Evolutionary conservation across 2,329 filamentous ascomycete species (phyloP).

Genomic region (Trichoderma semiorbis): DNA sequence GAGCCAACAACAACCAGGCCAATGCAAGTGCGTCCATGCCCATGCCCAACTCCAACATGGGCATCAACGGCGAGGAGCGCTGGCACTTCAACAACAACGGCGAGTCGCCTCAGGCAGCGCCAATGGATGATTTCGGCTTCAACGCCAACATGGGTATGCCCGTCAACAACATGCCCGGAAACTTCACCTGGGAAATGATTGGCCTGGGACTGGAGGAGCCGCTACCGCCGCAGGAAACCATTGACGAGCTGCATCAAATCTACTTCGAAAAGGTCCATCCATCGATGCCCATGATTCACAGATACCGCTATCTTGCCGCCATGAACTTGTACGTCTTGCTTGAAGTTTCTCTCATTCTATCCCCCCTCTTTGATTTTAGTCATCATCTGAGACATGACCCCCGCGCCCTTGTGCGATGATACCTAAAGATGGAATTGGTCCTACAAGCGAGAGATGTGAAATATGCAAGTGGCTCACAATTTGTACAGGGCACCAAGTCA

Average conservation of each 20-base stretch:
- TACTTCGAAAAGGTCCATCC: slow-evolving; percentile 91
- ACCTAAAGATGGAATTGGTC: not conserved
- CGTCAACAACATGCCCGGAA: slow-evolving; percentile 50
- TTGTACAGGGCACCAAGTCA: slow-evolving; percentile 65
- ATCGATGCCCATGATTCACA: slow-evolving; percentile 84
- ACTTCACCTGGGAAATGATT: slow-evolving; percentile 77
- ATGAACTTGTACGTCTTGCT: slow-evolving; percentile 66
- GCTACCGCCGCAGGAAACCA: slow-evolving; percentile 55
- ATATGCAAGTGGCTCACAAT: slow-evolving; percentile 7
- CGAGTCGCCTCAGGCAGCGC: slow-evolving; percentile 49
- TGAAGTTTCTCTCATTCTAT: not conserved
- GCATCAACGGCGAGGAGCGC: slow-evolving; percentile 47
- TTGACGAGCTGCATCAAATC: slow-evolving; percentile 84
- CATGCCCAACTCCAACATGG: slow-evolving; percentile 45
- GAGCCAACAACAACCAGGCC: slow-evolving; percentile 30
- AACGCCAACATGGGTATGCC: slow-evolving; percentile 46
- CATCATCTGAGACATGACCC: not conserved
- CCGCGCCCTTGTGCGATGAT: not conserved
- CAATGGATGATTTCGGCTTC: slow-evolving; percentile 58
- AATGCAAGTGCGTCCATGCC: slow-evolving; percentile 27
- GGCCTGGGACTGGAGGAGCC: slow-evolving; percentile 58
- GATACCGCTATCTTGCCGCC: slow-evolving; percentile 78
- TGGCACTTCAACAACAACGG: slow-evolving; percentile 54
- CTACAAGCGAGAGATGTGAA: not conserved
- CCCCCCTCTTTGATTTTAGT: not conserved